These are phyloP conservation scores for Monosporascus cannonballus DNA, from an alignment of 2,329 filamentous ascomycete species.

Conservation along the genomic window DNA sequence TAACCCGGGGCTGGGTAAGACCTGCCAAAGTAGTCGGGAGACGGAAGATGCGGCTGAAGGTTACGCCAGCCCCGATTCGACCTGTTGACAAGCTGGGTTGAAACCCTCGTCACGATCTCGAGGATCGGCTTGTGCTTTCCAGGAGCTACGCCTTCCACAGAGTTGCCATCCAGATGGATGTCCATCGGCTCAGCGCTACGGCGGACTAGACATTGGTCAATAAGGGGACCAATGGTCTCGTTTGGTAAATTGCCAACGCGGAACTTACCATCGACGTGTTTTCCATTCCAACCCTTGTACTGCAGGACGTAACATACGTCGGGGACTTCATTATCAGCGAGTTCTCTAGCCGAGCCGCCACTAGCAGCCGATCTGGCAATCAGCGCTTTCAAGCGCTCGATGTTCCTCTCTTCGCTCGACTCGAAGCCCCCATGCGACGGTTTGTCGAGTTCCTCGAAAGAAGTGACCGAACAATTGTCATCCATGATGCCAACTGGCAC, in stretches of 20 bases:
- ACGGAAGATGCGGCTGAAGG: conserved; percentile 7
- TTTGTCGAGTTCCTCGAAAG: conserved; percentile 27
- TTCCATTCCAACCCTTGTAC: conserved; percentile 29
- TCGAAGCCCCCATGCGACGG: not conserved
- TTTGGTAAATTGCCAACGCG: not conserved
- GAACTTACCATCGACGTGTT: conserved; percentile 30
- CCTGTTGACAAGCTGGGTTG: conserved; percentile 14
- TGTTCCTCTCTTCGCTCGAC: conserved; percentile 5
- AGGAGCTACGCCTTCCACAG: conserved; percentile 10
- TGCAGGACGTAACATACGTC: conserved; percentile 37
- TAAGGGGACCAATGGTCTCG: not conserved
- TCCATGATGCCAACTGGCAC: conserved; percentile 12
- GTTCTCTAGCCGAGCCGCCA: conserved; percentile 7
- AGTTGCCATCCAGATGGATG: conserved; percentile 23
- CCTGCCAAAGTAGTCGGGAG: conserved; percentile 17
- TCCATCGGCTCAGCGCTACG: conserved; percentile 34
- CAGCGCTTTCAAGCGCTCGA: conserved; percentile 11
- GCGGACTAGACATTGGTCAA: conserved; percentile 22
- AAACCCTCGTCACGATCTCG: conserved; percentile 38
- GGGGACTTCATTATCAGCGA: conserved; percentile 26
- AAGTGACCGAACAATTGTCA: conserved; percentile 24
- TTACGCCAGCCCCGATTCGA: not conserved
- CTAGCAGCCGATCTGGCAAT: conserved; percentile 7
- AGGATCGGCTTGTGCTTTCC: conserved; percentile 29
- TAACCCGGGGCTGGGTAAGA: conserved; percentile 4